Evolutionary conservation across 2,329 filamentous ascomycete genomes (phyloP), one percentile per base, ranked within the genome.

Genomic region (Arachnomyces sp.): DNA sequence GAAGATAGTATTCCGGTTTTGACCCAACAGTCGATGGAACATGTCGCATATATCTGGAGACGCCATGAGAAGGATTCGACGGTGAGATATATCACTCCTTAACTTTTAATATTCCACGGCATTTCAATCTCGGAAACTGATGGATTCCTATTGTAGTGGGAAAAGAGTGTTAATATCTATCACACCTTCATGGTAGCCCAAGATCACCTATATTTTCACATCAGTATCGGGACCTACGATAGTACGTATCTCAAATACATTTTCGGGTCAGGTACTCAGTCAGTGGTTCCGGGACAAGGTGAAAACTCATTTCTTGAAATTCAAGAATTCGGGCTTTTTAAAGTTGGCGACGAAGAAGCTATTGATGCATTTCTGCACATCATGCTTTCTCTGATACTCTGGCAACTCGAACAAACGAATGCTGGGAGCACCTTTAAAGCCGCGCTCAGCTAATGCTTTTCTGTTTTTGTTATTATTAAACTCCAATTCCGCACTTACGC

Each of bases 181-280:
- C 42, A 47, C 42, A 47, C 33, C 2, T 47, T 47, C 8, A 37
- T 47, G 39, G 30, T 47, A 36, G 34, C 38, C 13, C 39, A 42
- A 33, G 43, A 42, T 33, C 32, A 39, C 32, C 31, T 45, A 8
- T 2, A 36, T 11, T 43, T 46, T 28, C 31, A 42, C 35, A 44
- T 46, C n/a, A 43, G 41, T 28, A 43, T 46, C 11, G 43, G 43
- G 11, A 46, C 40, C 8, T 46, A 46, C n/a, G 34, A 43, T 16
- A 36, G 18, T 2, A 38, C n/a, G 33, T 46, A 46, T 33, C 43
- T 46, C 15, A 31, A 46, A 20, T 46, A 46, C 15, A 46, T 46
- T 32, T 46, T 46, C 31, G 42, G 42, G 7, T 12, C 37, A 12
- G 37, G 37, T 28, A 39, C 25, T 17, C 30, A 38, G 18, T 28